phyloP scores from a whole-genome alignment of 2,329 filamentous ascomycete species.

The Arthrobotrys iridis region DNA sequence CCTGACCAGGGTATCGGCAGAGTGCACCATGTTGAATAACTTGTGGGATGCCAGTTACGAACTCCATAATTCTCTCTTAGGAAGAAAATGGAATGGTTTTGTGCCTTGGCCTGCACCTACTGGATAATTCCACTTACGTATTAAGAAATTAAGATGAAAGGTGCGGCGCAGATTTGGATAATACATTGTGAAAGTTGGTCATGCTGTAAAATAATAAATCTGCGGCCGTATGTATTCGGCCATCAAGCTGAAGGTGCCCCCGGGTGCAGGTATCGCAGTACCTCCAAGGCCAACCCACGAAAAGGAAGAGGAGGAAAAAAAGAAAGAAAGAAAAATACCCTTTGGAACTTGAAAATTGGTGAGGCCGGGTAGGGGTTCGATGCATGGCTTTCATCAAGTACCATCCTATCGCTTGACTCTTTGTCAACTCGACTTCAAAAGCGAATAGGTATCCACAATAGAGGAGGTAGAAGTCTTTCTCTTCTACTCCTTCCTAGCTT shows the following conservation, averaged over 20 bases:
- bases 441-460: conserved; percentile 40
- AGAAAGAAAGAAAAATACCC: conserved; percentile 25
- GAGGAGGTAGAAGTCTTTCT: conserved; percentile 32
- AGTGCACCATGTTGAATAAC: conserved; percentile 20
- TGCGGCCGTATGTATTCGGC: conserved; percentile 10
- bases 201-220: conserved; percentile 33
- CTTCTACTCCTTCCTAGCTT: conserved; percentile 24
- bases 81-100: conserved; percentile 26
- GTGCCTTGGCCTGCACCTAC: conserved; percentile 33
- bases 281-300: conserved; percentile 1
- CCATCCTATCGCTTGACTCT: conserved; percentile 9
- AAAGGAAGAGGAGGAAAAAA: conserved; percentile 8
- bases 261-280: conserved; percentile 2
- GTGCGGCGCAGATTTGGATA: conserved; percentile 29
- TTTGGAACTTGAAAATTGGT: conserved; percentile 19
- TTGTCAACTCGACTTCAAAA: conserved; percentile 42
- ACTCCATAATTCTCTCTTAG: conserved; percentile 43
- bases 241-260: conserved; percentile 1
- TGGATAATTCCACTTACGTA: conserved; percentile 27
- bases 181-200: conserved; percentile 41
- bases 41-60: conserved; percentile 35
- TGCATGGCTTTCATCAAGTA: conserved; percentile 24
- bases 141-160: conserved; percentile 48
- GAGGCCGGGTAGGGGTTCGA: conserved; percentile 21
- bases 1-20: conserved; percentile 14